Evolutionary conservation across 768 basidiomycete species (phyloP).

Genomic region (Boletus rubescentipes): DNA sequence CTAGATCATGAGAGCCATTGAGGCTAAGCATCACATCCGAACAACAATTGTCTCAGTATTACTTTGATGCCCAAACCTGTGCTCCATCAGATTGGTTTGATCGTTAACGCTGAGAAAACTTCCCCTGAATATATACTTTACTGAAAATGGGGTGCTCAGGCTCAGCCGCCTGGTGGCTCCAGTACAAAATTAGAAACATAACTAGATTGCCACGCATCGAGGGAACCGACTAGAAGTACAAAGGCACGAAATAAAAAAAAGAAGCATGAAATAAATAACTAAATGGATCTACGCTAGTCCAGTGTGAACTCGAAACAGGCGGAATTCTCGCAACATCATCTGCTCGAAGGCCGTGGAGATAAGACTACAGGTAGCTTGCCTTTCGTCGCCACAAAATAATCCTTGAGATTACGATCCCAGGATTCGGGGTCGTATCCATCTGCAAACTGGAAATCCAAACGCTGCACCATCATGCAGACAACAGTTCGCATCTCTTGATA

Average conservation of each 20-base stretch:
- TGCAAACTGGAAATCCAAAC: constrained; percentile 40
- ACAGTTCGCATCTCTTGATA: constrained; percentile 43
- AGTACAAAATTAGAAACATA: constrained; percentile 3
- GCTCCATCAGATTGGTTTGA: neutral
- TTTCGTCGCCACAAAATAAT: constrained; percentile 39
- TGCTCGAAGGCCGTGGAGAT: constrained; percentile 30
- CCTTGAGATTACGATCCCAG: constrained; percentile 38
- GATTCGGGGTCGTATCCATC: constrained; percentile 35
- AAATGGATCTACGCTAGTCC: constrained; percentile 27
- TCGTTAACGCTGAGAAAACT: neutral
- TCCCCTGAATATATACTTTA: constrained; percentile 10
- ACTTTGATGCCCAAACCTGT: constrained; percentile 3
- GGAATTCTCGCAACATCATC: constrained; percentile 15
- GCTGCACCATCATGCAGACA: constrained; percentile 38
- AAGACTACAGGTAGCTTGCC: constrained; percentile 36
- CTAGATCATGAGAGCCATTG: neutral
- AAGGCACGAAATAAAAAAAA: constrained; percentile 8
- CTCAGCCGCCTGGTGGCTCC: neutral
- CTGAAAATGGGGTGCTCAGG: neutral
- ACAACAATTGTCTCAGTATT: neutral
- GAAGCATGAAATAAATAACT: constrained; percentile 19
- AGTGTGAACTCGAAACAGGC: constrained; percentile 12
- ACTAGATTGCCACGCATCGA: constrained; percentile 10
- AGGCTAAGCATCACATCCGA: neutral
- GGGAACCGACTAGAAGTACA: constrained; percentile 19